Conservation (phyloP, 2,329 filamentous ascomycete genomes). For the Lecanosticta acicola region DNA sequence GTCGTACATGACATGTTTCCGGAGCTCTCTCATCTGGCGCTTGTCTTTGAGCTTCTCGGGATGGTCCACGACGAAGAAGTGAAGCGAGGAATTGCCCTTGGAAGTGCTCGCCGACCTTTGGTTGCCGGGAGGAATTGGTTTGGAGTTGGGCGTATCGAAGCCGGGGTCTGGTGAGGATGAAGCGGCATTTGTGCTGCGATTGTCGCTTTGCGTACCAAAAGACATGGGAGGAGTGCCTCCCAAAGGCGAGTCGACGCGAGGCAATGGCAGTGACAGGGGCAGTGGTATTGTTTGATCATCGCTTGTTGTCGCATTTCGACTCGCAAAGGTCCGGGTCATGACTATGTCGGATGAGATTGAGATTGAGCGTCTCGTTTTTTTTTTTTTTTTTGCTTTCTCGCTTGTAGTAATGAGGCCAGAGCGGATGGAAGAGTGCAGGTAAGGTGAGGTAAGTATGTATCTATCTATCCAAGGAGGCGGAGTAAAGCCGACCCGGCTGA, state of each 20-base stretch:
- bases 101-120: neutral
- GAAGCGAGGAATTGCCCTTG: constrained; percentile 6
- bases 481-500: too few species aligned
- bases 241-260: constrained; percentile 1
- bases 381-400: too few species aligned
- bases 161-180: neutral
- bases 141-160: neutral
- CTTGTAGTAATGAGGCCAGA: too few species aligned
- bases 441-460: too few species aligned
- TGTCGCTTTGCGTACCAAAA: neutral
- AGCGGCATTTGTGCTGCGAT: neutral
- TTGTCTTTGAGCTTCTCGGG: constrained; percentile 27
- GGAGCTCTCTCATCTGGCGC: constrained; percentile 26
- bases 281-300: too few species aligned
- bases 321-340: too few species aligned
- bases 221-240: neutral
- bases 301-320: too few species aligned
- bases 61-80: constrained; percentile 26
- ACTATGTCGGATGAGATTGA: too few species aligned
- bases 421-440: too few species aligned
- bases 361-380: too few species aligned
- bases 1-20: constrained; percentile 30
- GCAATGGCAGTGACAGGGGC: neutral
- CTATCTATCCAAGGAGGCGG: too few species aligned
- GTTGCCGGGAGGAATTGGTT: neutral